These are phyloP conservation scores for Handroanthus guayacan DNA, from an alignment of 257 asterid genomes.

Conservation along the genomic window DNA sequence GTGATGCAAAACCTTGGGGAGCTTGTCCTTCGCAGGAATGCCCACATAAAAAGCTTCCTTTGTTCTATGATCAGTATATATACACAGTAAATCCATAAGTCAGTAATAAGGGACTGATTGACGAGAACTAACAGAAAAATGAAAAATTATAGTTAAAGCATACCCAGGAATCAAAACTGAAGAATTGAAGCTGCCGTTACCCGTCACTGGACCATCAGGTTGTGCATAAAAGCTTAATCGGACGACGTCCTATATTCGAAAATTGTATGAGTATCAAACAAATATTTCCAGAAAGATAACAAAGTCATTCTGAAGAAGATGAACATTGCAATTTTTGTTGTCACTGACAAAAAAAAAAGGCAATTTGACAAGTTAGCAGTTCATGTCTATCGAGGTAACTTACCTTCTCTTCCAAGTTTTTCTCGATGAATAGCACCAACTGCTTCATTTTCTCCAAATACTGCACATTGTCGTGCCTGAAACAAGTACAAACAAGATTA, in stretches of 20 bases:
- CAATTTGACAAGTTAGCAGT: conserved; percentile 13
- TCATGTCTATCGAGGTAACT: conserved; percentile 20
- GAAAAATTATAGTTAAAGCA: conserved; percentile 21
- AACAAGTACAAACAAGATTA: conserved; percentile 37
- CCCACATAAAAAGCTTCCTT: conserved; percentile 94
- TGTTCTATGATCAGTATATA: conserved; percentile 50
- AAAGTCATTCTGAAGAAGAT: conserved; percentile 25
- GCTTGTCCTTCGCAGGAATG: conserved; percentile 90
- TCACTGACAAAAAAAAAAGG: conserved; percentile 29
- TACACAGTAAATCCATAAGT: conserved; percentile 32
- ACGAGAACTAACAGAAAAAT: conserved; percentile 27
- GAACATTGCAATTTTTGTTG: background rate
- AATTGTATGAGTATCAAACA: conserved; percentile 30
- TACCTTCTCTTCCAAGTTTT: conserved; percentile 91
- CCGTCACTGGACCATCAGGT: conserved; percentile 95
- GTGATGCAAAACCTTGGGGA: conserved; percentile 76
- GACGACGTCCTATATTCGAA: conserved; percentile 60
- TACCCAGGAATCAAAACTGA: conserved; percentile 93
- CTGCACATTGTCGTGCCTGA: conserved; percentile 96
- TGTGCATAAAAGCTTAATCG: conserved; percentile 80
- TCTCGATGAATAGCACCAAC: conserved; percentile 86
- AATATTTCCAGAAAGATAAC: conserved; percentile 8
- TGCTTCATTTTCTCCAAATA: conserved; percentile 94
- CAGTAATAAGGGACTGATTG: conserved; percentile 10
- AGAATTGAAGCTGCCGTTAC: conserved; percentile 74